Base-by-base conservation (phyloP, 106 monocot genomes). In the Cymbidium sinense region DNA sequence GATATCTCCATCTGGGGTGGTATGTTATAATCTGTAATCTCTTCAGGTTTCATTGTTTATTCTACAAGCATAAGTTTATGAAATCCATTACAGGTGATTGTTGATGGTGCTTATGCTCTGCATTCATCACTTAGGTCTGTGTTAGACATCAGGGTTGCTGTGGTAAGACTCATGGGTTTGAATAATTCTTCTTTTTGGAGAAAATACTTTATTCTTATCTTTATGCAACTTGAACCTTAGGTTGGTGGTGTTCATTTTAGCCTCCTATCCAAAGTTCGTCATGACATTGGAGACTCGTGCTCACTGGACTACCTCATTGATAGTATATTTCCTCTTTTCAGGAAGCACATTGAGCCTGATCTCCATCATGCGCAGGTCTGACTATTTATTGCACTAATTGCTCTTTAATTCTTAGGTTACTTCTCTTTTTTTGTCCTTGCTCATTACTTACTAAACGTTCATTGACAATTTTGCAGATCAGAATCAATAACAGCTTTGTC, bases 161-260 rank as follows among this genome's bases (percentile, higher is more conserved):
- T 94, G 90, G 98, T 94, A 83, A 90, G 78, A 23, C 10, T 34
- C 34, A 23, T 43, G 61, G 75, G 25, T 62, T 76, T 71, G 18
- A 31, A 64, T 2, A 7, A 70, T 15, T 0, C 18, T 51, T 11
- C 78, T n/a, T 11, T 69, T 7, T 34, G 51, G 30, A 41, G 47
- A 54, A 29, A n/a, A 65, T 29, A 43, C 39, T 78, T 43, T 31
- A 47, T 27, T 70, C 64, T 41, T 82, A 30, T 0, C 75, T 21
- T 58, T 41, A 5, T 78, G 75, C 7, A 17, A 33, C 82, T 30
- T 62, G 75, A 19, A 78, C 25, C 43, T 78, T 83, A 98, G 98
- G 98, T 98, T 84, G 98, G 98, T 33, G 98, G 98, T 70, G 94
- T 98, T 75, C 98, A 98, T 84, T 98, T 98, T 76, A 98, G 98